Base-by-base conservation (phyloP, 139 green algal genomes). In the Chlamydomonas sphaeroides region DNA sequence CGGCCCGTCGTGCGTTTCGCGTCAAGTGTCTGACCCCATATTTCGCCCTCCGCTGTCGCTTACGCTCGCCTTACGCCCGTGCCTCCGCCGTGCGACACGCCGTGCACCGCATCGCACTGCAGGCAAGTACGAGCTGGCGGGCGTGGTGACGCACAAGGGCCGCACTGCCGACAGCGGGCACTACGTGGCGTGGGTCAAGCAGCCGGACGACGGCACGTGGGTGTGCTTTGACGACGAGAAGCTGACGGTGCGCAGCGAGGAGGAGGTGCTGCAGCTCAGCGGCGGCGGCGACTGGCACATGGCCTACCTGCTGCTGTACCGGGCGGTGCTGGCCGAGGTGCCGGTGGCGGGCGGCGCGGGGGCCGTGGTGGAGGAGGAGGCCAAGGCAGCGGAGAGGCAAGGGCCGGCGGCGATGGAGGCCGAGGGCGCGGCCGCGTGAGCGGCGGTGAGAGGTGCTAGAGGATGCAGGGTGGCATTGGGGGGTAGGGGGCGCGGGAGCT, bases 241-340 rank as follows among this genome's bases (percentile, higher is more conserved):
- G 68, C 87, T 98, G 33, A 93, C 89, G n/a, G 69, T 89, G 35
- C 89, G 65, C 6, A 94, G 91, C 78, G 91, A 95, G 72, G 97
- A 99, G 28, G 97, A 99, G 28, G 93, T 99, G 62, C 84, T 97
- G 26, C 88, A 90, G 36, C 91, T 99, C 25, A 90, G 84, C 38
- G 96, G 96, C 39, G 97, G 97, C 26, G 97, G 97, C 26, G 97
- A 99, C 88, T 98, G 96, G 95, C 97, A 99, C 91, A 99, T 98
- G 95, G 95, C 94, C 0, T 98, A 98, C 88, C 85, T 99, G 73
- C 87, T 98, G 84, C 62, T 98, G 39, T 99, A 97, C 90, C 90
- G 88, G 21, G 94, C 92, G 1, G 75, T 96, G 70, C 88, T 56
- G 33, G 91, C 30, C 15, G 65, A 84, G 30, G 33, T 95, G 69